These are phyloP conservation scores for Erysiphe neolycopersici DNA, from an alignment of 2,329 filamentous ascomycete genomes.

Conservation along the genomic window DNA sequence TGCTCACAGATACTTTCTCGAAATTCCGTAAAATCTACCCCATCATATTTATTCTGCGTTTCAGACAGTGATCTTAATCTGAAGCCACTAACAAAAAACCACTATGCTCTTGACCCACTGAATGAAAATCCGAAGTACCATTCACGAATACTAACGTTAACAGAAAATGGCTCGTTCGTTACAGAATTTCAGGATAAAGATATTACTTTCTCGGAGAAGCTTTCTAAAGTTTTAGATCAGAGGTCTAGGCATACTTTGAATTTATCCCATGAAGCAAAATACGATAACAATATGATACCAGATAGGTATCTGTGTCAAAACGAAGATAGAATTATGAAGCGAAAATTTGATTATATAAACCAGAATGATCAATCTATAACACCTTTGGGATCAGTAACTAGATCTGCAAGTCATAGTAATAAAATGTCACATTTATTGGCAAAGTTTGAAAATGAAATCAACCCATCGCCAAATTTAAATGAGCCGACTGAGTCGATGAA, in stretches of 20 bases:
- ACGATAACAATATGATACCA: background rate
- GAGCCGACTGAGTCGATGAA: background rate
- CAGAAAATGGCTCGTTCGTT: background rate
- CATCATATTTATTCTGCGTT: background rate
- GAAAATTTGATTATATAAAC: background rate
- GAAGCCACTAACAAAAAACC: background rate
- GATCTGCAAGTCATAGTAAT: background rate
- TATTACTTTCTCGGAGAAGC: background rate
- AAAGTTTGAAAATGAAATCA: constrained; percentile 7
- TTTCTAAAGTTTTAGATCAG: background rate
- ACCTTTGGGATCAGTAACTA: background rate
- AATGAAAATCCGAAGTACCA: background rate
- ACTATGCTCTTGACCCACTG: no score
- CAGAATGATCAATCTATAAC: background rate
- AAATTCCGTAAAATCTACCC: background rate
- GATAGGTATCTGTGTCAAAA: background rate
- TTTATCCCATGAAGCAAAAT: background rate
- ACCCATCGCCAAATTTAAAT: background rate
- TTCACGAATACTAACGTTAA: background rate
- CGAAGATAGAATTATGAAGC: background rate
- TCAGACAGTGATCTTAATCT: background rate
- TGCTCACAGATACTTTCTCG: background rate
- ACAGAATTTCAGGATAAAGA: background rate
- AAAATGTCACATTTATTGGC: constrained; percentile 12
- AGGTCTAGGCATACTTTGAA: background rate